These are phyloP conservation scores for Zygosaccharomyces kombuchaensis DNA, from an alignment of 805 yeast genomes.

Conservation along the genomic window DNA sequence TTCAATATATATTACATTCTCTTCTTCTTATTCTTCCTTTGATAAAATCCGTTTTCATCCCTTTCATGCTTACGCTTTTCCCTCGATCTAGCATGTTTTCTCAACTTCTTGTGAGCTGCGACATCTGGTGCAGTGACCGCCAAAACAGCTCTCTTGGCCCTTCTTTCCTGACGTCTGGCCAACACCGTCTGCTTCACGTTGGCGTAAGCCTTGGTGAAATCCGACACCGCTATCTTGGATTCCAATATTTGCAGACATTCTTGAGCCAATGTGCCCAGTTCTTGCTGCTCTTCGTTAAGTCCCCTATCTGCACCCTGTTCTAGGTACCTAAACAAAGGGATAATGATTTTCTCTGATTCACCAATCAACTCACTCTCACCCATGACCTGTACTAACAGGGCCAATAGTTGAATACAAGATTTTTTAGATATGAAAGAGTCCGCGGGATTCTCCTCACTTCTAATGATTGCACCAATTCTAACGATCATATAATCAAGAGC, in stretches of 20 bases:
- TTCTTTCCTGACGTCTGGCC: slow-evolving; percentile 69
- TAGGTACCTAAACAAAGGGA: slow-evolving; percentile 49
- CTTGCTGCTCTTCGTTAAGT: slow-evolving; percentile 43
- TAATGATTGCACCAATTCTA: slow-evolving; percentile 58
- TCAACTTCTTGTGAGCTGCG: slow-evolving; percentile 73
- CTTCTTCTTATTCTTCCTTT: slow-evolving; percentile 51
- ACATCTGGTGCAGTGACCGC: slow-evolving; percentile 75
- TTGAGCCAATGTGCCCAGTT: slow-evolving; percentile 47
- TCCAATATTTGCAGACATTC: slow-evolving; percentile 71
- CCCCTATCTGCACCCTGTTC: slow-evolving; percentile 34
- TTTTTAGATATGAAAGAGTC: slow-evolving; percentile 58
- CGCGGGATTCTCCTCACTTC: slow-evolving; percentile 57
- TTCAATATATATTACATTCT: slow-evolving; percentile 14
- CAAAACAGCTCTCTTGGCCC: slow-evolving; percentile 66
- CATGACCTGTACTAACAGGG: slow-evolving; percentile 55
- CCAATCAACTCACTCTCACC: slow-evolving; percentile 38
- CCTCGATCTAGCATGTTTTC: slow-evolving; percentile 68
- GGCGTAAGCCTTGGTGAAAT: slow-evolving; percentile 57
- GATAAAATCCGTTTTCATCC: slow-evolving; percentile 74
- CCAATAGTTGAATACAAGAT: slow-evolving; percentile 64
- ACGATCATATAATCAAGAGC: slow-evolving; percentile 42
- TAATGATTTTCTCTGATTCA: slow-evolving; percentile 47
- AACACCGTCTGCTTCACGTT: slow-evolving; percentile 58
- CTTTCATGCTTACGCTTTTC: slow-evolving; percentile 72
- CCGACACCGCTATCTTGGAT: slow-evolving; percentile 63